Evolutionary conservation across 2,329 filamentous ascomycete genomes (phyloP), one percentile per base, ranked within the genome.

Genomic region (Zalaria obscura): DNA sequence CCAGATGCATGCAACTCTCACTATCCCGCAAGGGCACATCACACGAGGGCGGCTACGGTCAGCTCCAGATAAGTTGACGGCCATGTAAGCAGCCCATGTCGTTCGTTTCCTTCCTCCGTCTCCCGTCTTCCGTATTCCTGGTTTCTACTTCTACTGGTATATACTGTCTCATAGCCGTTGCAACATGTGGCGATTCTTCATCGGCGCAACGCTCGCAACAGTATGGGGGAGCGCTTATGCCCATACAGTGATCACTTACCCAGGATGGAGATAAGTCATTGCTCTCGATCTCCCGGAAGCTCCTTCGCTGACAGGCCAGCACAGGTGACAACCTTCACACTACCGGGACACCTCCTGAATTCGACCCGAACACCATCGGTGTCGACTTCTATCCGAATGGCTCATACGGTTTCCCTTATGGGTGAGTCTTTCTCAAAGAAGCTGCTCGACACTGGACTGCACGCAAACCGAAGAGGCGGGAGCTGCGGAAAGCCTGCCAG

Each of bases 221-320:
- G 29, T 32, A 6, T 32, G 29, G 29, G 6, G 6, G 29, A 32
- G 6, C 6, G 18, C 43, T 25, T 27, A 36, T 11, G 78, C 79
- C n/a, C 85, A 93, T 59, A 83, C 73, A n/a, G 73, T 93, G 56
- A 80, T 93, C 59, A 79, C 80, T 47, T 93, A 93, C 57, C 87
- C 86, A 0, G 83, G 83, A 50, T 89, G 82, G 78, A 68, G 87
- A n/a, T n/a, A n/a, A n/a, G n/a, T n/a, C n/a, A n/a, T n/a, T n/a
- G n/a, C n/a, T n/a, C n/a, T n/a, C n/a, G n/a, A n/a, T n/a, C n/a
- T n/a, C n/a, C n/a, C n/a, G n/a, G n/a, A n/a, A n/a, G n/a, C n/a
- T n/a, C n/a, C n/a, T n/a, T n/a, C n/a, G n/a, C n/a, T n/a, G n/a
- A n/a, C n/a, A n/a, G n/a, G n/a, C n/a, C n/a, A n/a, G n/a, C n/a